A percentile compares a stretch with the other conserved stretches of the same genome.
Evolutionary conservation across 1,284 basidiomycete genomes (phyloP).

Genomic region (Sanguinoderma infundibulare): DNA sequence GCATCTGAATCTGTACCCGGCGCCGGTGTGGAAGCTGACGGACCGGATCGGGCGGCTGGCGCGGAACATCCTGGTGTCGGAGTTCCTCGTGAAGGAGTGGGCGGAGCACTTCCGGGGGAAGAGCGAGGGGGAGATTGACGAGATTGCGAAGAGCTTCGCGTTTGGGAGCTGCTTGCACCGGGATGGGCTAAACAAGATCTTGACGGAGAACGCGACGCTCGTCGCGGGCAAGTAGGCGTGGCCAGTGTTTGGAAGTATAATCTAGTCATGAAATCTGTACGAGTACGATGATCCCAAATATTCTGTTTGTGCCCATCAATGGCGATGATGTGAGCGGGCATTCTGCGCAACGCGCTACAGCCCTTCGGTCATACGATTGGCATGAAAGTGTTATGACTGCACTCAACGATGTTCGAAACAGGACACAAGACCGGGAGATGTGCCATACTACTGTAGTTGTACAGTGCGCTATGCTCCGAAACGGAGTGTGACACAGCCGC

Average conservation of each 20-base stretch:
- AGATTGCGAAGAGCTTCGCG: slow-evolving; percentile 63
- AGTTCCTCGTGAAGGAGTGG: slow-evolving; percentile 69
- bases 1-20: slow-evolving; percentile 52
- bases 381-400: no score
- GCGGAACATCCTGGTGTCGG: slow-evolving; percentile 66
- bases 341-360: no score
- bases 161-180: slow-evolving; percentile 59
- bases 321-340: no score
- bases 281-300: neutral
- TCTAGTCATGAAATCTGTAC: neutral
- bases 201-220: slow-evolving; percentile 41
- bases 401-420: no score
- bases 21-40: slow-evolving; percentile 52
- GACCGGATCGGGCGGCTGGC: slow-evolving; percentile 54
- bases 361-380: no score
- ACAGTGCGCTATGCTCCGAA: no score
- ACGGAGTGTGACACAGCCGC: no score
- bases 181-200: slow-evolving; percentile 52
- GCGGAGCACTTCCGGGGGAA: slow-evolving; percentile 65
- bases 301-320: no score
- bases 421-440: no score
- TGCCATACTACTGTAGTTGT: no score
- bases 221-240: slow-evolving; percentile 15
- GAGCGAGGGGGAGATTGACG: slow-evolving; percentile 58
- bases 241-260: neutral